Conservation (phyloP, 2,329 filamentous ascomycete species). For the Blastomyces percursus region DNA sequence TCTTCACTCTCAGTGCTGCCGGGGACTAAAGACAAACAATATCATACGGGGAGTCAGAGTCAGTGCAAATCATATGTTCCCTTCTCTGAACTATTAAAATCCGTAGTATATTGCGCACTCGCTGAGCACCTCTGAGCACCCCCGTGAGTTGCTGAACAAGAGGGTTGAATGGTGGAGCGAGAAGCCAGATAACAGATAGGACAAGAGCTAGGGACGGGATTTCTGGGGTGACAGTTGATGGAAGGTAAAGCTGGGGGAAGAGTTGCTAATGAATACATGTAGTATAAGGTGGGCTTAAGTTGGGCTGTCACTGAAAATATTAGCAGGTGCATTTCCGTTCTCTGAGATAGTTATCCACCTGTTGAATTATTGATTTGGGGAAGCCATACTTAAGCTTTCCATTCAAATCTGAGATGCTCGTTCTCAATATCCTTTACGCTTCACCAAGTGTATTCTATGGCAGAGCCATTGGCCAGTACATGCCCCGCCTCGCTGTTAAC, state of each 20-base stretch:
- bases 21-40: neutral
- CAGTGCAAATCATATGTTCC: neutral
- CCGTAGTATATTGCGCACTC: neutral
- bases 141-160: neutral
- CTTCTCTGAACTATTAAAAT: neutral
- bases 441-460: neutral
- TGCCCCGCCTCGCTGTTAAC: too few relatives aligned
- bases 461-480: neutral
- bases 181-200: neutral
- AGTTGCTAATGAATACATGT: too few relatives aligned
- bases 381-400: too few relatives aligned
- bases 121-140: neutral
- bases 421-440: too few relatives aligned
- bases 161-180: neutral
- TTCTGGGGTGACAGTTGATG: too few relatives aligned
- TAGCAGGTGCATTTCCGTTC: too few relatives aligned
- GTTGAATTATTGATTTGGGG: too few relatives aligned
- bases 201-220: neutral
- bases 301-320: too few relatives aligned
- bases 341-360: too few relatives aligned
- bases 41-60: neutral
- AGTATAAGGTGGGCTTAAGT: too few relatives aligned
- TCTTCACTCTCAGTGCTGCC: neutral
- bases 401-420: too few relatives aligned
- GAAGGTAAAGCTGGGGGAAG: too few relatives aligned